A percentile compares a stretch with the other conserved stretches of the same genome.
These are phyloP conservation scores for Penicillium sp. DNA, from an alignment of 2,329 filamentous ascomycete species.

Conservation along the genomic window DNA sequence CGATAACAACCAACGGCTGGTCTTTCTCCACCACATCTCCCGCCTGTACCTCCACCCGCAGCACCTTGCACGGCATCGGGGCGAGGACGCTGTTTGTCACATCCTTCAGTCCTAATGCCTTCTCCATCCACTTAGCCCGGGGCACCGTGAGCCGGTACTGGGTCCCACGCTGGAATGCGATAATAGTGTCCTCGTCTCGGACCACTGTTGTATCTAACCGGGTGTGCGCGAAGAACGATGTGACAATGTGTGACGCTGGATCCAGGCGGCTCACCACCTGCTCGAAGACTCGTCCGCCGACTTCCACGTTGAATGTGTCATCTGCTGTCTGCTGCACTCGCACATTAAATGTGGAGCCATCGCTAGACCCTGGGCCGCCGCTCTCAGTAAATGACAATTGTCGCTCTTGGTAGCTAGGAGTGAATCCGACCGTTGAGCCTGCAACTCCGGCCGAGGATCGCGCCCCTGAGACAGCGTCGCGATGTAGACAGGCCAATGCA, in stretches of 20 bases:
- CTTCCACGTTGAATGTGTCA: slow-evolving; percentile 49
- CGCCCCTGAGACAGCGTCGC: slow-evolving; percentile 38
- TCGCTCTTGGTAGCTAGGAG: slow-evolving; percentile 61
- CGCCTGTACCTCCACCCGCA: slow-evolving; percentile 81
- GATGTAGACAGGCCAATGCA: slow-evolving; percentile 68
- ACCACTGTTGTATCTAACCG: slow-evolving; percentile 78
- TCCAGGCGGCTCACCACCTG: slow-evolving; percentile 51
- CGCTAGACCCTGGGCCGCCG: slow-evolving; percentile 44
- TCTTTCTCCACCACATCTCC: slow-evolving; percentile 83
- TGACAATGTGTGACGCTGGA: slow-evolving; percentile 52
- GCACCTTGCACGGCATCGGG: slow-evolving; percentile 96
- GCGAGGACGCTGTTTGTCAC: slow-evolving; percentile 77
- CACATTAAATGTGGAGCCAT: slow-evolving; percentile 44
- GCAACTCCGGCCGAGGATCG: slow-evolving; percentile 28
- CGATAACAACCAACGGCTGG: slow-evolving; percentile 82
- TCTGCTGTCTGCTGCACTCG: slow-evolving; percentile 52
- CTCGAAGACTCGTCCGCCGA: slow-evolving; percentile 39
- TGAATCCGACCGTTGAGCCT: slow-evolving; percentile 54
- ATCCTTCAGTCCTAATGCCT: slow-evolving; percentile 80
- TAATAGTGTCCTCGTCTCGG: slow-evolving; percentile 50
- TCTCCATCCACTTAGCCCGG: slow-evolving; percentile 76
- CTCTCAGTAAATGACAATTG: slow-evolving; percentile 56
- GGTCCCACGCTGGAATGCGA: slow-evolving; percentile 70
- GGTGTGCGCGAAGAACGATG: slow-evolving; percentile 77
- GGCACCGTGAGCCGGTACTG: slow-evolving; percentile 57